These are phyloP conservation scores for Lactifluus pinguis DNA, from an alignment of 768 basidiomycete genomes.

Conservation along the genomic window DNA sequence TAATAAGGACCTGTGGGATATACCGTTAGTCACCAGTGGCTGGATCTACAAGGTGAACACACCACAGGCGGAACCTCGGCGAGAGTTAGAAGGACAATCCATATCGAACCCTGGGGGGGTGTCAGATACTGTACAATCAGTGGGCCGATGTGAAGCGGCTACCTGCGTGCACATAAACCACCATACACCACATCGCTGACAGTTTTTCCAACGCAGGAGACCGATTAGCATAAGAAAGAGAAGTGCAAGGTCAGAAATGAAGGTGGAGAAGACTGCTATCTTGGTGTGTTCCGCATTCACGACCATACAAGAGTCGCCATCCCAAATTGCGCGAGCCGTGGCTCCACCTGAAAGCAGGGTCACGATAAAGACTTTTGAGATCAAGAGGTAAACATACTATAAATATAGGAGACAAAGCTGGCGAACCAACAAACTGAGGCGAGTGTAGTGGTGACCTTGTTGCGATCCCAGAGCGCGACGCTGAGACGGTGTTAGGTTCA, in stretches of 20 bases:
- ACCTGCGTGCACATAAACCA: constrained; percentile 8
- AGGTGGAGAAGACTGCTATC: not conserved
- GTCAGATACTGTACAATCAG: not conserved
- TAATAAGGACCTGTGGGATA: constrained; percentile 2
- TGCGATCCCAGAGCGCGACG: constrained; percentile 4
- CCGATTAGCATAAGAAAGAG: constrained; percentile 9
- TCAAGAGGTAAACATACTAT: not conserved
- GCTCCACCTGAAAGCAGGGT: not conserved
- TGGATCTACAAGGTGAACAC: not conserved
- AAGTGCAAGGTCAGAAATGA: constrained; percentile 7
- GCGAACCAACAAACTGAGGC: not conserved
- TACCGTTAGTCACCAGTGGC: not conserved
- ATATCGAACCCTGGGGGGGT: not conserved
- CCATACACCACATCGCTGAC: not conserved
- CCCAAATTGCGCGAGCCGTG: not conserved
- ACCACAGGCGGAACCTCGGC: constrained; percentile 12
- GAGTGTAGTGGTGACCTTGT: not conserved
- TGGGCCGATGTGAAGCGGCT: not conserved
- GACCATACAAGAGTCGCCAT: not conserved
- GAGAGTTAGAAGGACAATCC: constrained; percentile 4
- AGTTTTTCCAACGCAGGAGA: constrained; percentile 7
- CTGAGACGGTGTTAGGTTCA: not conserved
- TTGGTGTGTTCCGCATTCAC: not conserved
- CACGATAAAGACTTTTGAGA: not conserved
- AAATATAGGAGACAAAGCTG: not conserved